Evolutionary conservation across 2,329 filamentous ascomycete species (phyloP).

Genomic region (Alternaria ventricosa): DNA sequence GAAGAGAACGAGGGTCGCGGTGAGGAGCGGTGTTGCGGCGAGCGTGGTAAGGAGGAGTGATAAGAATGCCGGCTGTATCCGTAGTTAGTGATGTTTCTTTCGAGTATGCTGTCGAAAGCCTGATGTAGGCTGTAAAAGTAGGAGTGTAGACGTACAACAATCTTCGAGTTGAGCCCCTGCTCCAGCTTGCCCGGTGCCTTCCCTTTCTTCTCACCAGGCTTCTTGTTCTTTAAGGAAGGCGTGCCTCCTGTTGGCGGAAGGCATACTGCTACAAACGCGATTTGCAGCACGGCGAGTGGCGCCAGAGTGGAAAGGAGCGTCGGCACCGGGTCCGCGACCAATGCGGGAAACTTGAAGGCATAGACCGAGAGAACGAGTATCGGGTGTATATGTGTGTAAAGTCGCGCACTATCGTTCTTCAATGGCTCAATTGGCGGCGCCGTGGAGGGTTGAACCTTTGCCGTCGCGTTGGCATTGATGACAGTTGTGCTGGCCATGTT

Average conservation of each 20-base stretch:
- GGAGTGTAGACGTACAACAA: conserved; percentile 50
- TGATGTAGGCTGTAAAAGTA: not conserved
- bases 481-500: conserved; percentile 36
- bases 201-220: conserved; percentile 50
- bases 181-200: conserved; percentile 31
- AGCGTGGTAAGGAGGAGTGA: conserved; percentile 67
- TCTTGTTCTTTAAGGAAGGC: conserved; percentile 59
- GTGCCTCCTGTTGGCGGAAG: conserved; percentile 60
- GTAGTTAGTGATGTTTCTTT: not conserved
- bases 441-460: conserved; percentile 28
- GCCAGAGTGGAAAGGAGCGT: conserved; percentile 68
- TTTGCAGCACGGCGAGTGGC: conserved; percentile 69
- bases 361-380: conserved; percentile 70
- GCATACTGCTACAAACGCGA: conserved; percentile 64
- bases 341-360: conserved; percentile 66
- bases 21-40: conserved; percentile 63
- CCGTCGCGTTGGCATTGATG: conserved; percentile 28
- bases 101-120: no score
- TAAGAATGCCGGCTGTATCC: conserved; percentile 69
- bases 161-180: conserved; percentile 34
- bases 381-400: conserved; percentile 72
- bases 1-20: conserved; percentile 78
- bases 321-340: conserved; percentile 73
- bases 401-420: conserved; percentile 55
- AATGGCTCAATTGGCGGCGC: conserved; percentile 56